phyloP scores from a whole-genome alignment of 1,284 basidiomycete species.

The Puccinia novopanici region DNA sequence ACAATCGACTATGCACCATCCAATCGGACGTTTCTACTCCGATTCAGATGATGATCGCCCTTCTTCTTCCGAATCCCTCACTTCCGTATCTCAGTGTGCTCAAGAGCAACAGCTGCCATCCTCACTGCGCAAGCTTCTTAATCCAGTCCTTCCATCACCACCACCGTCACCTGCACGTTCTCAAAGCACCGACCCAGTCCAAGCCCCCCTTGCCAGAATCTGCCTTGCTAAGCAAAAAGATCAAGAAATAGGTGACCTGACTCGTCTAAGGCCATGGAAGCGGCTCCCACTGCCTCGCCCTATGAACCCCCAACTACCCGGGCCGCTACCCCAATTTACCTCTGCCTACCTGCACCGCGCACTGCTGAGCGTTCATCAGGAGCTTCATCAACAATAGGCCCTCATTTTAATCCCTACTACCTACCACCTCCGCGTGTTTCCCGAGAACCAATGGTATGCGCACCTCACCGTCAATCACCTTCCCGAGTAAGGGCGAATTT shows the following conservation, averaged over 20 bases:
- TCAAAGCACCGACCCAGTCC: background rate
- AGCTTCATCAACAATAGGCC: conserved; percentile 2
- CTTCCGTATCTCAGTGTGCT: conserved; percentile 5
- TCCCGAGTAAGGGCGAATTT: background rate
- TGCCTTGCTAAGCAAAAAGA: conserved; percentile 9
- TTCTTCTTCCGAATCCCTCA: conserved; percentile 5
- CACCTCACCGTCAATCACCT: background rate
- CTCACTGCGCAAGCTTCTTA: conserved; percentile 39
- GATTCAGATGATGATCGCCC: conserved; percentile 40
- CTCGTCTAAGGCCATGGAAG: conserved; percentile 29
- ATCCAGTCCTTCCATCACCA: conserved; percentile 22
- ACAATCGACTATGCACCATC: background rate
- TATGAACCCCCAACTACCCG: conserved; percentile 3
- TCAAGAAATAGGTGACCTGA: conserved; percentile 21
- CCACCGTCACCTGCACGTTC: background rate
- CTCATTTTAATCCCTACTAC: conserved; percentile 30
- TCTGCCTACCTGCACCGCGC: conserved; percentile 8
- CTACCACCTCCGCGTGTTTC: conserved; percentile 7
- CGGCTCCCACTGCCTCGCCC: conserved; percentile 25
- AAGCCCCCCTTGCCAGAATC: conserved; percentile 20
- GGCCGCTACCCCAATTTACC: conserved; percentile 21
- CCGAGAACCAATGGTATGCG: conserved; percentile 1
- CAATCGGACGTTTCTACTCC: conserved; percentile 15
- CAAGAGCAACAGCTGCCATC: conserved; percentile 18
- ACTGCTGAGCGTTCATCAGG: background rate